Base-by-base conservation (phyloP, 176 grass and related monocot species). In the Zoysia japonica region DNA sequence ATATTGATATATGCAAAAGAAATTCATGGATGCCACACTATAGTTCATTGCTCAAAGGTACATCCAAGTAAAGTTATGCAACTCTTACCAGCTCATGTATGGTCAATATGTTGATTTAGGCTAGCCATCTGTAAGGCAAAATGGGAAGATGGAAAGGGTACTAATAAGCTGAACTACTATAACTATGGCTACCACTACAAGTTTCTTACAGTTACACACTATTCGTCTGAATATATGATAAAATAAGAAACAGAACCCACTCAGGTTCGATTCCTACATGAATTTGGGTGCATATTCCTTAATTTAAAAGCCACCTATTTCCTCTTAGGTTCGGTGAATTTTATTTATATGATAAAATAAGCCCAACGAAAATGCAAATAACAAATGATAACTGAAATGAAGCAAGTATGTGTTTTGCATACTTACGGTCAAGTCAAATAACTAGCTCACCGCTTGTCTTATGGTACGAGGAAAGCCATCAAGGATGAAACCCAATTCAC, bases 381-480 rank as follows among this genome's bases (percentile, higher is more conserved):
- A 70, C n/a, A 80, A 65, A 45, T 20, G 71, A 40, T 7, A 51
- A 63, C 35, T 66, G 12, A 78, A 16, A 82, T 69, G 40, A 82
- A 47, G 78, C 79, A 74, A 79, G 59, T 53, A 79, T 79, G 28
- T 85, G 48, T 52, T 73, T 69, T 76, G 71, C 47, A 67, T 83
- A 87, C 85, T 93, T 90, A 89, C 75, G 5, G 73, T 72, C 59
- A 78, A 66, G 78, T 77, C 5, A 91, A 78, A 71, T 83, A 84
- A 85, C 79, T 91, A 88, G 86, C 92, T 99, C 77, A 99, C 96
- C 90, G 92, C 96, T 99, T 95, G 92, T 89, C 84, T 93, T 82
- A 91, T 87, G n/a, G 96, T 99, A 66, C 92, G 87, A 43, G 96
- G 96, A 76, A 99, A 99, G 20, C 96, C 96, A 84, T 95, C 92